Conservation (phyloP, 768 basidiomycete species). For the Clavaria fumosa region DNA sequence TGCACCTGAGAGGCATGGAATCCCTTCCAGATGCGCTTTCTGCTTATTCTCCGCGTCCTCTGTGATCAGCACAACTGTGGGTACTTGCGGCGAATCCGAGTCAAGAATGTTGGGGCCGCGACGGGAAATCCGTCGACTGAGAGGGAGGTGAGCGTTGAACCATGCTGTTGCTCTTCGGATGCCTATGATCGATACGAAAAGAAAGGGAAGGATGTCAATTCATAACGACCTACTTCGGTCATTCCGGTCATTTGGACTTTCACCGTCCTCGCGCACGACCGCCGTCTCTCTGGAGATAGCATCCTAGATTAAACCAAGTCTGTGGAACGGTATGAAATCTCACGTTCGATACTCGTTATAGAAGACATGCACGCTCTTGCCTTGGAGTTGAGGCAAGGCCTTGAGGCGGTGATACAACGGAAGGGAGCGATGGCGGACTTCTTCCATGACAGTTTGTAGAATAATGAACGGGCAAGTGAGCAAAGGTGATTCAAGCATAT, state of each 20-base stretch:
- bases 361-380: conserved; percentile 72
- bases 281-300: conserved; percentile 62
- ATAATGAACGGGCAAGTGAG: conserved; percentile 75
- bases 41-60: conserved; percentile 78
- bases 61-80: conserved; percentile 67
- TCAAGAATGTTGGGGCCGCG: conserved; percentile 40
- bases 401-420: conserved; percentile 90
- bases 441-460: conserved; percentile 89
- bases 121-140: too few species aligned
- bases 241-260: conserved; percentile 87
- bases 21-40: conserved; percentile 53
- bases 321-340: conserved; percentile 16
- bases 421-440: conserved; percentile 87
- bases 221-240: conserved; percentile 55
- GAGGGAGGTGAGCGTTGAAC: conserved; percentile 64
- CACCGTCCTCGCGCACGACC: conserved; percentile 56
- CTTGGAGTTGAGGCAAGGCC: conserved; percentile 68
- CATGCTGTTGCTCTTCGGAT: conserved; percentile 80
- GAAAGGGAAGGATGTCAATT: not conserved
- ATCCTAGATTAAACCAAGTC: too few species aligned
- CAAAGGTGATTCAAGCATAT: conserved; percentile 67
- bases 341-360: conserved; percentile 80
- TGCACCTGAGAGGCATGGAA: conserved; percentile 48
- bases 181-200: conserved; percentile 28
- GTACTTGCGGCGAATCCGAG: conserved; percentile 25